Conservation (phyloP, 148 eudicot species). For the Vaccinium vitisidaea region DNA sequence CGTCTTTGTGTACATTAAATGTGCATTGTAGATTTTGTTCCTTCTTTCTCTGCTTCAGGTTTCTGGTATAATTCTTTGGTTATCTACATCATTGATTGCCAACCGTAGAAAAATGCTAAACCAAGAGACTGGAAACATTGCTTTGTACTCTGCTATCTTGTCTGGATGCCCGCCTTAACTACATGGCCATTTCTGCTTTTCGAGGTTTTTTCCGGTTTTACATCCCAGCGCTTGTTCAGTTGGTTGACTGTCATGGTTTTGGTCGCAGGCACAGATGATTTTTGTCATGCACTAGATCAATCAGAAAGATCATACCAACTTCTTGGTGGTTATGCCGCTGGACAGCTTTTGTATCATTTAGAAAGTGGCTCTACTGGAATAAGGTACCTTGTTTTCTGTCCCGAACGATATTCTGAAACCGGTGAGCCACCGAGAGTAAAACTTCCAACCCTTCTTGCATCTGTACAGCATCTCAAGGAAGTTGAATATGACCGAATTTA, state of each 20-base stretch:
- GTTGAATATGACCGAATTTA: slow-evolving; percentile 22
- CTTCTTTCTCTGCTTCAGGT: background rate
- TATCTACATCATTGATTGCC: background rate
- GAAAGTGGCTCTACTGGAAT: slow-evolving; percentile 30
- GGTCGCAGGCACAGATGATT: slow-evolving; percentile 60
- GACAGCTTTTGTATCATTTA: slow-evolving; percentile 49
- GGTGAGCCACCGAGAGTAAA: slow-evolving; percentile 41
- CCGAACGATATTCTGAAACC: slow-evolving; percentile 35
- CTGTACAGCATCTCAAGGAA: slow-evolving; percentile 42
- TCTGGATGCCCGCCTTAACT: background rate
- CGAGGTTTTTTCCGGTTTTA: background rate
- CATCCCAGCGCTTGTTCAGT: background rate
- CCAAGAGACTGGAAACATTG: background rate
- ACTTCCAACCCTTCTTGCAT: slow-evolving; percentile 63
- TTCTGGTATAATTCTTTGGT: background rate
- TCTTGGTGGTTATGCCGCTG: slow-evolving; percentile 70
- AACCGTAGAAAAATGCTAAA: background rate
- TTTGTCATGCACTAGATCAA: slow-evolving; percentile 72
- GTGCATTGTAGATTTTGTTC: background rate
- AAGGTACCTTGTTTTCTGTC: slow-evolving; percentile 46
- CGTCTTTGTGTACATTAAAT: background rate
- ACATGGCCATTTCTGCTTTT: background rate
- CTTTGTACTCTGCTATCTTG: background rate
- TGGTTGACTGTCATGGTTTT: background rate
- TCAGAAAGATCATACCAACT: slow-evolving; percentile 84